These are phyloP conservation scores for Cutaneotrichosporon mucoides DNA, from an alignment of 1,284 basidiomycete genomes.

Conservation along the genomic window DNA sequence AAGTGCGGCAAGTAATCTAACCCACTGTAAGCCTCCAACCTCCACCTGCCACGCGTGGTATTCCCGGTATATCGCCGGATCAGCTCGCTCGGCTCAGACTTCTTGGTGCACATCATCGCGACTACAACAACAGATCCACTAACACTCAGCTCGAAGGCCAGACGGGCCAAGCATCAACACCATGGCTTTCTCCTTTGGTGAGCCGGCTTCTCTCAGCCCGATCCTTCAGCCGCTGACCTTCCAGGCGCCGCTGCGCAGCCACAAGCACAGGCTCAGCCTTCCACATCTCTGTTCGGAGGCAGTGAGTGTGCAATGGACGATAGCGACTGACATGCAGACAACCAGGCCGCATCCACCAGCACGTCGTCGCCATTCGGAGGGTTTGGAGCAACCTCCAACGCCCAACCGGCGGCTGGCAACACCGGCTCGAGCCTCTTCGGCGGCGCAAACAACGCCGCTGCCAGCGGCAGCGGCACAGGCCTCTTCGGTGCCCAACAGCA, in stretches of 20 bases:
- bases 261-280: slow-evolving; percentile 10
- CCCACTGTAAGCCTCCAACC: background rate
- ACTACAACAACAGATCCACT: background rate
- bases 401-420: background rate
- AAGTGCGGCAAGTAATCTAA: background rate
- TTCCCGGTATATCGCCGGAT: slow-evolving; percentile 7
- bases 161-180: slow-evolving; percentile 2
- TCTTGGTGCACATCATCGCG: background rate
- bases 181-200: slow-evolving; percentile 31
- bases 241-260: slow-evolving; percentile 12
- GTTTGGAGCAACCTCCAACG: slow-evolving; percentile 4
- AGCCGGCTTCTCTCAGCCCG: background rate
- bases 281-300: slow-evolving; percentile 17
- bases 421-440: slow-evolving; percentile 4
- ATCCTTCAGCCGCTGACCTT: slow-evolving; percentile 1
- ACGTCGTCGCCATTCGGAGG: slow-evolving; percentile 6
- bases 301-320: slow-evolving; percentile 7
- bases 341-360: slow-evolving; percentile 14
- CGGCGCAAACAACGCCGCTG: background rate
- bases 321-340: slow-evolving; percentile 7
- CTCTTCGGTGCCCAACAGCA: slow-evolving; percentile 9
- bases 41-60: slow-evolving; percentile 11
- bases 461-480: slow-evolving; percentile 1
- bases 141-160: background rate
- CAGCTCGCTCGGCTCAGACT: slow-evolving; percentile 1